phyloP scores from a whole-genome alignment of 1,284 basidiomycete species.

The Moesziomyces sp. region DNA sequence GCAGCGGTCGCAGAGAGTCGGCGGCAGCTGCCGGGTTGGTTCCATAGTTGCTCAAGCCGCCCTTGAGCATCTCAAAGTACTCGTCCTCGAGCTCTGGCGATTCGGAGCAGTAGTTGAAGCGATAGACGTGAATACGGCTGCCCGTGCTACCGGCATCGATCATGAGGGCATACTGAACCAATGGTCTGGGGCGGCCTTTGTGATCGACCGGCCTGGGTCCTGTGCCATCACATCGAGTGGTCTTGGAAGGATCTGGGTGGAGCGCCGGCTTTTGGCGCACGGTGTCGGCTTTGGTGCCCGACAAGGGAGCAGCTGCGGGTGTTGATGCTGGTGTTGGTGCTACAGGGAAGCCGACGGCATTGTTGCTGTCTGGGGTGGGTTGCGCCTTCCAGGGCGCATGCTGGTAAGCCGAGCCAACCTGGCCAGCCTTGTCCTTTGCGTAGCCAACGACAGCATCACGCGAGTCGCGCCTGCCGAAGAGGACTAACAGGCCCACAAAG shows the following conservation, averaged over 20 bases:
- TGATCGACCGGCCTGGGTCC: conserved; percentile 38
- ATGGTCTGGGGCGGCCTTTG: conserved; percentile 51
- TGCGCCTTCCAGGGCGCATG: conserved; percentile 31
- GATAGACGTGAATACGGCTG: conserved; percentile 96
- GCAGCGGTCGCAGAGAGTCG: conserved; percentile 79
- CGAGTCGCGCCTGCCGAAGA: conserved; percentile 44
- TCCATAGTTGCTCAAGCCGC: conserved; percentile 81
- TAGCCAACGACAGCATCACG: conserved; percentile 47
- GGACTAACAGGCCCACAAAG: conserved; percentile 33
- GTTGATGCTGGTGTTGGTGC: conserved; percentile 3
- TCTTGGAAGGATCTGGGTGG: conserved; percentile 59
- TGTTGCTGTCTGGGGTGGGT: conserved; percentile 8
- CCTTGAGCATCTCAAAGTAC: conserved; percentile 84
- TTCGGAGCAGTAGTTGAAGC: conserved; percentile 68
- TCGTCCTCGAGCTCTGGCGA: conserved; percentile 87
- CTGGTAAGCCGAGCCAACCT: conserved; percentile 37
- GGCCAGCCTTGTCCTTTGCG: conserved; percentile 45
- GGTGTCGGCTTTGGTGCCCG: conserved; percentile 22
- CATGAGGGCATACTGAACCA: conserved; percentile 88
- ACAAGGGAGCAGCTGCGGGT: conserved; percentile 25
- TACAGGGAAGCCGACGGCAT: conserved; percentile 28
- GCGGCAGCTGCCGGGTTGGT: conserved; percentile 77
- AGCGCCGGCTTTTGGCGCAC: conserved; percentile 48
- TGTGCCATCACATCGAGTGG: conserved; percentile 56
- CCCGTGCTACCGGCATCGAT: conserved; percentile 98